Conservation (phyloP, 2,329 filamentous ascomycete genomes). For the Dothistroma pini region DNA sequence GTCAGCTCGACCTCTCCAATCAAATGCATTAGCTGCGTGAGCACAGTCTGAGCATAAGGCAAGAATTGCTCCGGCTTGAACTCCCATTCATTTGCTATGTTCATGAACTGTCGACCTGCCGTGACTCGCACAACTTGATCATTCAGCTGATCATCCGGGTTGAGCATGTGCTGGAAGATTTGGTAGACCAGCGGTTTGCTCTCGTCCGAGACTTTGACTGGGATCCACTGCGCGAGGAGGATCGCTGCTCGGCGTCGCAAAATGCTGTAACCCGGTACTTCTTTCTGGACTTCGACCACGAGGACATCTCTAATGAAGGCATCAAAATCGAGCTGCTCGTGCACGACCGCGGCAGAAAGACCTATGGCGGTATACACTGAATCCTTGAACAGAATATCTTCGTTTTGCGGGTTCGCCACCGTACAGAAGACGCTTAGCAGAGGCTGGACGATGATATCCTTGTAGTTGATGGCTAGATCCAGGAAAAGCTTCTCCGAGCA, state of each 20-base stretch:
- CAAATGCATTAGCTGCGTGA: slow-evolving; percentile 71
- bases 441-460: slow-evolving; percentile 72
- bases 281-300: slow-evolving; percentile 71
- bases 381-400: slow-evolving; percentile 80
- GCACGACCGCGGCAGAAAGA: slow-evolving; percentile 72
- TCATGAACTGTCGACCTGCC: slow-evolving; percentile 77
- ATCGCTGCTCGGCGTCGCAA: slow-evolving; percentile 85
- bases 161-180: slow-evolving; percentile 82
- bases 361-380: slow-evolving; percentile 93
- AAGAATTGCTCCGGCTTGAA: slow-evolving; percentile 72
- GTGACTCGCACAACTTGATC: slow-evolving; percentile 91
- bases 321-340: slow-evolving; percentile 77
- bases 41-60: slow-evolving; percentile 69
- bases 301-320: slow-evolving; percentile 71
- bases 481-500: slow-evolving; percentile 93
- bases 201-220: slow-evolving; percentile 66
- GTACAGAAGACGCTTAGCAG: slow-evolving; percentile 78
- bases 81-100: slow-evolving; percentile 77
- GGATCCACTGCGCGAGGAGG: slow-evolving; percentile 83
- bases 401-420: slow-evolving; percentile 62
- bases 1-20: slow-evolving; percentile 74
- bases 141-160: slow-evolving; percentile 72
- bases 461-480: slow-evolving; percentile 86
- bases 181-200: slow-evolving; percentile 76
- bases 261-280: slow-evolving; percentile 67